These are phyloP conservation scores for Cryptosporidium baileyi DNA, from an alignment of 169 alveolate genomes.

Conservation along the genomic window DNA sequence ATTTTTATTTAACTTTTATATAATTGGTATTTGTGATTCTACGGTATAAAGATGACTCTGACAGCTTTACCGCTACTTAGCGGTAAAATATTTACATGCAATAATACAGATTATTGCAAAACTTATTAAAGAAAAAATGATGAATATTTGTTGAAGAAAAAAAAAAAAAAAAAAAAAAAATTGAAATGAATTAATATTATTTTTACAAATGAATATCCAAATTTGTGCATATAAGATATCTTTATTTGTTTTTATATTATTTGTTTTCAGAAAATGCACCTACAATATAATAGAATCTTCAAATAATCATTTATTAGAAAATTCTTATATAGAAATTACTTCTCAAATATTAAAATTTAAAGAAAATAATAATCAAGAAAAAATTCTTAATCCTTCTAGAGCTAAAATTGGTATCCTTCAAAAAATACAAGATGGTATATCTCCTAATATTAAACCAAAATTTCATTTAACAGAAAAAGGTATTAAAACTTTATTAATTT, in stretches of 20 bases:
- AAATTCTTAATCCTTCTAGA: background rate
- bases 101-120: conserved; percentile 4
- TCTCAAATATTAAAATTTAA: no score
- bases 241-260: no score
- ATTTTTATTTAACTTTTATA: no score
- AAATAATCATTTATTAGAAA: no score
- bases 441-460: conserved; percentile 1
- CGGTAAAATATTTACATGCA: conserved; percentile 67
- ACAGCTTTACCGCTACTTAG: conserved; percentile 40
- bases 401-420: background rate
- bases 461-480: conserved; percentile 22
- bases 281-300: no score
- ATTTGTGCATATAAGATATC: no score
- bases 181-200: no score
- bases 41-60: background rate
- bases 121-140: background rate
- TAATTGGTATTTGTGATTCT: no score
- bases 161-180: background rate
- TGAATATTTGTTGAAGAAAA: background rate
- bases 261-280: no score
- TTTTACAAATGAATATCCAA: no score
- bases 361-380: background rate
- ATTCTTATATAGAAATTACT: no score
- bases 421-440: background rate
- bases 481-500: conserved; percentile 10